Base-by-base conservation (phyloP, 2,329 filamentous ascomycete species). In the Sphaerulina populicola region DNA sequence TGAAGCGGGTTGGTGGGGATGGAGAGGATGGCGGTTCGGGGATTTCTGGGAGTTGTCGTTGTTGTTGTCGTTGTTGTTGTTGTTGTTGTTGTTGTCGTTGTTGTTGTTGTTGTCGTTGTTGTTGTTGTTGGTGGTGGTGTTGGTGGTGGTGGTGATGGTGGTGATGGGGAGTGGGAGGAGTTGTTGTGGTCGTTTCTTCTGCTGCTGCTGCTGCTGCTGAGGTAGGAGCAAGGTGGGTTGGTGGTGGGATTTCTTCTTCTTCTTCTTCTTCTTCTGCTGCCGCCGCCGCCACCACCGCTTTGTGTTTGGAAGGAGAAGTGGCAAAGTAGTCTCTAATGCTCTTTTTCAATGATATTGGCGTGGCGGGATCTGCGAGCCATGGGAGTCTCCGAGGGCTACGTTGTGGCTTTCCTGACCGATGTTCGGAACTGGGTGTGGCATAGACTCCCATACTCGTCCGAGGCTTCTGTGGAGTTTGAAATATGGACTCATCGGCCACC, bases 391-490 rank as follows among this genome's bases (percentile, higher is more conserved):
- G 62, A 45, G 57, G 53, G 10, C 62, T 63, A 45, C 60, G 58
- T 51, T 57, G 59, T 7, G 21, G 51, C 2, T 58, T 64, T 18
- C 64, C 65, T 14, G 55, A 11, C 31, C 12, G 31, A 35, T 35
- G 10, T 35, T 35, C 31, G 10, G 31, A 35, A 35, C 31, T 60
- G 12, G 69, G 72, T 23, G 71, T 73, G 6, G 64, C 64, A 52
- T 69, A 66, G 9, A 65, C 58, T 11, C 66, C 65, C 9, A 63
- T 67, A 18, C 11, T 29, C 57, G 68, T 70, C 18, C 60, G 60
- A 29, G 64, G 63, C 56, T 74, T 74, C 35, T 66, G 66, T 10
- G 72, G 70, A 30, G 71, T 73, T 49, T 69, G 66, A 3, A 58
- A 59, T n/a, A 57, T 52, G 3, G 56, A 49, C 5, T 44, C 41